Base-by-base conservation (phyloP, 2,329 filamentous ascomycete species). In the Ceratocystis albifundus region DNA sequence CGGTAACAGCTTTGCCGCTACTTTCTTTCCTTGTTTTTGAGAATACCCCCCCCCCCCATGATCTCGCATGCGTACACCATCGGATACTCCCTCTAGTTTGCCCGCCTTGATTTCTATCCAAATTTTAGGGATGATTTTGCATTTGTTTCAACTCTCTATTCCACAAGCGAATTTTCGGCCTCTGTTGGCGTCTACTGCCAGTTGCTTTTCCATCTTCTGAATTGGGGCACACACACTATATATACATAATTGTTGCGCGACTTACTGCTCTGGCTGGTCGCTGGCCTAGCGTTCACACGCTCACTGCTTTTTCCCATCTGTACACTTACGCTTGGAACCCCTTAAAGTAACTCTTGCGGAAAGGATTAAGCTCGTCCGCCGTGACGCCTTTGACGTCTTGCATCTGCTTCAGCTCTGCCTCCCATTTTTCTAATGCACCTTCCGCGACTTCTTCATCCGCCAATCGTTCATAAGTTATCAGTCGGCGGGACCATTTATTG, bases 401-500 rank as follows among this genome's bases (percentile, higher is more conserved):
- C 15, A 15, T 28, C 72, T 72, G 20, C 68, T 70, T n/a, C 69
- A 67, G 63, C 2, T 55, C 46, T 15, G 50, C 53, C 8, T 64
- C 44, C 65, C 65, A 76, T 50, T 72, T 70, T 61, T 74, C 72
- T 25, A 84, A 72, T 6, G 77, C 77, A 0, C 73, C 72, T 10
- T 71, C 68, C 64, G 81, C 79, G 6, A 89, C 80, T 44, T 80
- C 77, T 10, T 73, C 77, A 70, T 90, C 85, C 0, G 82, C 80
- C 22, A 89, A 77, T 64, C 91, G 83, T 57, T 85, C 82, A 74
- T 97, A 97, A 0, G 91, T 96, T 64, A 97, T 88, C 45, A 99
- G 79, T 70, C 90, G 83, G 68, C 94, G 84, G 22, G 91, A 94
- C 94, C 90, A 99, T 76, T 89, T 94, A 73, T 90, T 93, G 74